Evolutionary conservation across 2,329 filamentous ascomycete species (phyloP).

Genomic region (Pseudogymnoascus sp.): DNA sequence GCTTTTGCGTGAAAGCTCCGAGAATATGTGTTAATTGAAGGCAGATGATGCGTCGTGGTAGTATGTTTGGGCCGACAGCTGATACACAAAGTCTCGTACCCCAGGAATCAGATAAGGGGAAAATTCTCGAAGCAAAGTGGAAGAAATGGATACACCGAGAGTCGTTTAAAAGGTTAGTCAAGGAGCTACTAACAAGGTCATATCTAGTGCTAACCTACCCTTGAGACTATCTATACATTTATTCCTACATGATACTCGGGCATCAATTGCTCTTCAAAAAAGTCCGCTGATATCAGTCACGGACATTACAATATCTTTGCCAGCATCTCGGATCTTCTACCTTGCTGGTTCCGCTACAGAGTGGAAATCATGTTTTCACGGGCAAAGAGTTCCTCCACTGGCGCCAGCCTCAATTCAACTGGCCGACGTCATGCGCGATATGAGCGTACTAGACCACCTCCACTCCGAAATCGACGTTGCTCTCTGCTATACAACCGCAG

Average conservation of each 20-base stretch:
- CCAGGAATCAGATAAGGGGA: neutral
- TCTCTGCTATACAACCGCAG: conserved; percentile 1
- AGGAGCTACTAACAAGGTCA: neutral
- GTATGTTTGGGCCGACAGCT: neutral
- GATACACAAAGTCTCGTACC: neutral
- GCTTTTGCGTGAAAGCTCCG: neutral
- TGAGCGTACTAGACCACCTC: neutral
- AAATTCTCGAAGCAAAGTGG: conserved; percentile 9
- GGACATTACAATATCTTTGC: neutral
- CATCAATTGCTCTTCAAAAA: conserved; percentile 10
- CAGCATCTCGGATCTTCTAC: neutral
- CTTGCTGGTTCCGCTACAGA: neutral
- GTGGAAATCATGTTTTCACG: neutral
- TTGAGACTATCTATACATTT: conserved; percentile 4
- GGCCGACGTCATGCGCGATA: neutral
- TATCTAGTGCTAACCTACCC: neutral
- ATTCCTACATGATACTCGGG: conserved; percentile 5
- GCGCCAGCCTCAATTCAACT: neutral
- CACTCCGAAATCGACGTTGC: conserved; percentile 10
- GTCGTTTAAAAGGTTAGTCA: conserved; percentile 7
- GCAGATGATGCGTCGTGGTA: conserved; percentile 7
- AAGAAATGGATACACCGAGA: conserved; percentile 10
- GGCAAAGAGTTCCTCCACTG: neutral
- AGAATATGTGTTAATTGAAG: neutral
- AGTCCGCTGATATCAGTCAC: neutral